phyloP scores from a whole-genome alignment of 371 early-diverging fungal species.

The Rhizopus delemar region DNA sequence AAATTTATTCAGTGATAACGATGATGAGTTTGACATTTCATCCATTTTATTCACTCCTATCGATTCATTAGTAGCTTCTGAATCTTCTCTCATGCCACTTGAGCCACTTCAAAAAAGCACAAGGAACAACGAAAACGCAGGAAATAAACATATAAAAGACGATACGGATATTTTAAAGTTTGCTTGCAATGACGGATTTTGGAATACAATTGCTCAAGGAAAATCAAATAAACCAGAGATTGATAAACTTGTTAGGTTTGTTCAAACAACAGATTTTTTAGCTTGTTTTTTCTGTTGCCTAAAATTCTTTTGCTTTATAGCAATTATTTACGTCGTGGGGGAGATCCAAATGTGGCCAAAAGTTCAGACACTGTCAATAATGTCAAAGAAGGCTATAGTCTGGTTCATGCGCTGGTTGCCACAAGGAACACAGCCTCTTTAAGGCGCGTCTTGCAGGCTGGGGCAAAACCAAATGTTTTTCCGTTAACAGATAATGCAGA shows the following conservation, averaged over 20 bases:
- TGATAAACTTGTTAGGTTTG: constrained; percentile 31
- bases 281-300: not conserved
- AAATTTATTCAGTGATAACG: not conserved
- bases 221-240: constrained; percentile 32
- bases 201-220: constrained; percentile 41
- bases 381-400: constrained; percentile 49
- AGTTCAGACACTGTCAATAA: constrained; percentile 30
- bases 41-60: not conserved
- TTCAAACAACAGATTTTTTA: not conserved
- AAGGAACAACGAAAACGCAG: not conserved
- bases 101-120: not conserved
- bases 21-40: not conserved
- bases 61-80: no score
- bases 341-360: constrained; percentile 49
- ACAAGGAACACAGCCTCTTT: constrained; percentile 35
- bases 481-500: constrained; percentile 27
- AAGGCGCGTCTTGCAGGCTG: constrained; percentile 33
- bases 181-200: constrained; percentile 46
- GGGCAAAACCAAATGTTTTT: constrained; percentile 35
- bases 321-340: constrained; percentile 46
- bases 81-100: no score
- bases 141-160: not conserved
- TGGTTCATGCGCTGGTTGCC: constrained; percentile 43
- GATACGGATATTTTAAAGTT: constrained; percentile 19
- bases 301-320: constrained; percentile 16